A percentile compares a stretch with the other conserved stretches of the same genome.
Evolutionary conservation across 495 filamentous ascomycete genomes (phyloP).

Genomic region (Filosporella fistucella): DNA sequence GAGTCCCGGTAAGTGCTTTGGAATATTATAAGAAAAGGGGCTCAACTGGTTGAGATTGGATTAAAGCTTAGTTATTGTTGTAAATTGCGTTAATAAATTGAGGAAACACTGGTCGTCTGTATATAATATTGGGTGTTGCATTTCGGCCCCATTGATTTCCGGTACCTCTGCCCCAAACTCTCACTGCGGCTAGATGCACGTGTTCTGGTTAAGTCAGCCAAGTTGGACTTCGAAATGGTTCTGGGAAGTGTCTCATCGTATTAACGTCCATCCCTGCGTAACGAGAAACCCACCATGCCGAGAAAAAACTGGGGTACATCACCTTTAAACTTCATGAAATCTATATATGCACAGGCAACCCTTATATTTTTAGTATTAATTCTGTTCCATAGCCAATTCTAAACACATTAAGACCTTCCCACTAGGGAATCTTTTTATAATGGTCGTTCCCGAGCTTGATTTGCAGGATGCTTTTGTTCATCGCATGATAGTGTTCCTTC

Average conservation of each 20-base stretch:
- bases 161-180: too few species aligned
- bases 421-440: not conserved
- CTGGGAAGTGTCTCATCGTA: too few species aligned
- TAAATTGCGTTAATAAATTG: not conserved
- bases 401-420: constrained; percentile 1
- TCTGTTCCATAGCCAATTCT: constrained; percentile 7
- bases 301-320: constrained; percentile 6
- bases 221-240: too few species aligned
- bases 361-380: constrained; percentile 8
- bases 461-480: constrained; percentile 5
- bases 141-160: too few species aligned
- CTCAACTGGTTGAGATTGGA: not conserved
- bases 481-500: constrained; percentile 7
- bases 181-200: too few species aligned
- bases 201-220: too few species aligned
- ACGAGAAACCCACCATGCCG: constrained; percentile 12
- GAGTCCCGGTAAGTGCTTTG: not conserved
- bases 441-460: constrained; percentile 8
- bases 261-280: constrained; percentile 16
- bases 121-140: too few species aligned
- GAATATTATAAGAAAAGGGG: not conserved
- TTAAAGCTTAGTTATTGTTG: not conserved
- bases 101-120: not conserved
- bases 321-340: constrained; percentile 8
- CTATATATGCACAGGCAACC: constrained; percentile 5